Conservation (phyloP, 257 asterid species). For the Solanum rostratum region DNA sequence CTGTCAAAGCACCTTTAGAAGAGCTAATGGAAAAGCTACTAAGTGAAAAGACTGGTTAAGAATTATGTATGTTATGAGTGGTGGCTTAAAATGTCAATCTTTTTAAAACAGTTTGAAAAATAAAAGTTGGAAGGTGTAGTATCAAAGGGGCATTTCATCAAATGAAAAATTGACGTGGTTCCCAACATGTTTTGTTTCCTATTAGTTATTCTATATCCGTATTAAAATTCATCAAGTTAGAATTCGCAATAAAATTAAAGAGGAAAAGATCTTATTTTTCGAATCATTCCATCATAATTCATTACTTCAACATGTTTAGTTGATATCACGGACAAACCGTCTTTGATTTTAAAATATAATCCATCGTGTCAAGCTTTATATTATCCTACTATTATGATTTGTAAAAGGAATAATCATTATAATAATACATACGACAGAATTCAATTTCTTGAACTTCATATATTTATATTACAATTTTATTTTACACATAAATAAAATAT, state of each 20-base stretch:
- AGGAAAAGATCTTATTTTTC: accelerated
- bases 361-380: too few relatives aligned
- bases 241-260: neutral
- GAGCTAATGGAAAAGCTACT: neutral
- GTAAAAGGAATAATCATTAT: too few relatives aligned
- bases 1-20: neutral
- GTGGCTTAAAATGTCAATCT: neutral
- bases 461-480: too few relatives aligned
- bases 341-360: neutral
- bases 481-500: too few relatives aligned
- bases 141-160: neutral
- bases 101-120: neutral
- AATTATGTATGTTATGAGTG: neutral
- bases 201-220: accelerated
- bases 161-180: constrained; percentile 20
- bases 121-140: neutral
- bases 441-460: too few relatives aligned
- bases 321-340: neutral
- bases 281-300: too few relatives aligned
- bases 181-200: constrained; percentile 15
- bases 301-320: too few relatives aligned
- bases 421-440: too few relatives aligned
- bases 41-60: neutral
- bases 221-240: neutral
- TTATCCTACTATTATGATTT: too few relatives aligned